Evolutionary conservation across 2,329 filamentous ascomycete genomes (phyloP).

Genomic region (Trichophyton simii): DNA sequence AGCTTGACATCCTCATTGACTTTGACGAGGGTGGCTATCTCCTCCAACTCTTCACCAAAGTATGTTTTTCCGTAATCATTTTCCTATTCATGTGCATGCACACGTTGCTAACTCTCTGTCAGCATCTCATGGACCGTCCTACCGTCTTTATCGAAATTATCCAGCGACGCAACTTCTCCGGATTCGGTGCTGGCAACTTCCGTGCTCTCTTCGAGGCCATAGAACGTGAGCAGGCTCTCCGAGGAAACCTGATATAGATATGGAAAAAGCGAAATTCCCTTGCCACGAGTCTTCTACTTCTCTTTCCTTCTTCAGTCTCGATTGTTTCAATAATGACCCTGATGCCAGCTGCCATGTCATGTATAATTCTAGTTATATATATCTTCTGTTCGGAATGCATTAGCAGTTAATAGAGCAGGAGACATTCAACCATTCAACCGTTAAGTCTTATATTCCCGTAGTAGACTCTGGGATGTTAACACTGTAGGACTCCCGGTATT

Average conservation of each 20-base stretch:
- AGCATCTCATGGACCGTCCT: conserved; percentile 81
- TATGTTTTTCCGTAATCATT: conserved; percentile 15
- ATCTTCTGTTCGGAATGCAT: background rate
- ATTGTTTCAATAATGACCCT: conserved; percentile 1
- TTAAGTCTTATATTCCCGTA: background rate
- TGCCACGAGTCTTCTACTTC: background rate
- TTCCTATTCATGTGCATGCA: background rate
- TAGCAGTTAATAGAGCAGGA: background rate
- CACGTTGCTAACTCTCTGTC: conserved; percentile 1
- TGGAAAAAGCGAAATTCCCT: background rate
- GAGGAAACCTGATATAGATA: conserved; percentile 56
- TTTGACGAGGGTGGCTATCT: conserved; percentile 89
- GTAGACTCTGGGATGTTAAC: too few relatives aligned
- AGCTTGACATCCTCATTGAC: conserved; percentile 79
- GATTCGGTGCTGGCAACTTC: conserved; percentile 92
- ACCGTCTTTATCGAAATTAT: conserved; percentile 97
- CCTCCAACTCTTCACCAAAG: conserved; percentile 60
- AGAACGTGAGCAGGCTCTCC: conserved; percentile 75
- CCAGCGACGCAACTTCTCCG: conserved; percentile 77
- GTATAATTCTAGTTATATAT: conserved; percentile 2
- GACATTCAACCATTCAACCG: background rate
- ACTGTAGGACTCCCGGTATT: too few relatives aligned
- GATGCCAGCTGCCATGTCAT: conserved; percentile 3
- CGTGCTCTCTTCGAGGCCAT: conserved; percentile 92
- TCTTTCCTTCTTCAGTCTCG: background rate